Evolutionary conservation across 2,329 filamentous ascomycete genomes (phyloP), one percentile per base, ranked within the genome.

Genomic region (Arthroderma sp.): DNA sequence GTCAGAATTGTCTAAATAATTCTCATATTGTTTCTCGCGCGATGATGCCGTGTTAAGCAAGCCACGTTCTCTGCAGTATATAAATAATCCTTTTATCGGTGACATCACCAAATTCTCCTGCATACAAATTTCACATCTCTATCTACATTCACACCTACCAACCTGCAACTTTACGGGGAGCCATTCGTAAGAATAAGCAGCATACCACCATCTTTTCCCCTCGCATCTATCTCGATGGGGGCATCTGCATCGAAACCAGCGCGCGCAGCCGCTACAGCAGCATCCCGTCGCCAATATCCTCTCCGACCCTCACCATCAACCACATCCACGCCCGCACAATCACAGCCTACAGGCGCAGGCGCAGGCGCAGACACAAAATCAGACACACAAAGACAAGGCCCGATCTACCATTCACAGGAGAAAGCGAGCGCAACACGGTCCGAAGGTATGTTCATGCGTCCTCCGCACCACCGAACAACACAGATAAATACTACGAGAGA

Each of bases 271-370:
- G 77, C 77, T 6, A 74, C 75, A 41, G 71, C 75, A 35, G 75
- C 75, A 57, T 70, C 76, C n/a, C 67, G 69, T 25, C 77, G 81
- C 56, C 77, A 81, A 70, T 83, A 82, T 62, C 81, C 80, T 2
- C 76, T 76, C 57, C 72, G 76, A 44, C 66, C 75, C 11, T 68
- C 75, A 55, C 65, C 69, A 35, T 61, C 69, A 33, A 62, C 63
- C 41, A 65, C 68, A 21, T 65, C 58, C 61, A 63, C 54, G 58
- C 61, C 57, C 62, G 66, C 59, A 64, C 73, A 17, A 72, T 68
- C 21, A 23, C 52, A 38, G 31, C 33, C 43, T 17, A 13, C 33
- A 13, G 11, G 2, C 15, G n/a, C 39, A 43, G 8, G 15, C 37
- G 13, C 37, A 39, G 17, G 13, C 47, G 28, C 31, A 9, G 1